Conservation (phyloP, 805 yeast genomes). For the Kuraishia hungarica region DNA sequence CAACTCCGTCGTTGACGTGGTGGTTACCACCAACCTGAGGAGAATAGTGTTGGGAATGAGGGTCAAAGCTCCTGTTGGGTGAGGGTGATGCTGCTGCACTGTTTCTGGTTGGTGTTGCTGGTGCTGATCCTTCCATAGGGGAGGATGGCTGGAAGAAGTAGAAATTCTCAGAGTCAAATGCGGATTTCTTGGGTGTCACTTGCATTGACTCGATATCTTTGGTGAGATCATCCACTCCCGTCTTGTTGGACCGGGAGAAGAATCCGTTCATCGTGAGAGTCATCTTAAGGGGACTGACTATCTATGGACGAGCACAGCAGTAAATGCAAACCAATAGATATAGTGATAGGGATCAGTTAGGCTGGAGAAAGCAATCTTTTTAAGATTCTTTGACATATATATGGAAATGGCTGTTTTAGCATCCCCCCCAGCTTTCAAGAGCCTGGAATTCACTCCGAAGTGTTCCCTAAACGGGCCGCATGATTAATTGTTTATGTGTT, state of each 20-base stretch:
- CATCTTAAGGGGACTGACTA: background rate
- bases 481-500: background rate
- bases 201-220: constrained; percentile 22
- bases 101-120: constrained; percentile 14
- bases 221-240: constrained; percentile 21
- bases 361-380: too few relatives aligned
- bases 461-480: background rate
- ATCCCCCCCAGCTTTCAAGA: background rate
- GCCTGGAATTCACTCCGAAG: background rate
- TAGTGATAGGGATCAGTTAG: too few relatives aligned
- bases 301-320: too few relatives aligned
- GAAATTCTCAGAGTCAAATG: background rate
- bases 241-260: background rate
- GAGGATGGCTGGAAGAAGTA: background rate
- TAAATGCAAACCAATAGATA: too few relatives aligned
- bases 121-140: constrained; percentile 8
- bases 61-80: background rate
- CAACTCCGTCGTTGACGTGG: constrained; percentile 14
- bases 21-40: constrained; percentile 19
- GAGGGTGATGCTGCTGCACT: constrained; percentile 11
- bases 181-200: constrained; percentile 1
- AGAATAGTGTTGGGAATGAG: constrained; percentile 3
- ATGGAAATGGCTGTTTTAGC: background rate
- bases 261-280: background rate
- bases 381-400: background rate